Evolutionary conservation across 805 yeast species (phyloP), one percentile per base, ranked within the genome.

Genomic region (Lipomyces sp.): DNA sequence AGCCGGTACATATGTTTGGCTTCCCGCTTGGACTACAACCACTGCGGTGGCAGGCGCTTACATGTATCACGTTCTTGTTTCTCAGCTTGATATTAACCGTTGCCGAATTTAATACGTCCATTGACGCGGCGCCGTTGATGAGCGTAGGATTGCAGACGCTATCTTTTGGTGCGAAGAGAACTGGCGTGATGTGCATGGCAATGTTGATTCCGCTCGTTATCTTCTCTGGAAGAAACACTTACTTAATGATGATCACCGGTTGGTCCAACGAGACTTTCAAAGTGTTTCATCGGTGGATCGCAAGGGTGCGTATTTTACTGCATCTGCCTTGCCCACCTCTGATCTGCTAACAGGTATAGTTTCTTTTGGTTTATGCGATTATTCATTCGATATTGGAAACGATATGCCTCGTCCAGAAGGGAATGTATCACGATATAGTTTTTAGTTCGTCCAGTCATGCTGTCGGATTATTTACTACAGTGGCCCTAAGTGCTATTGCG

Each of bases 161-260:
- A 7, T 6, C 22, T 1, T 52, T 39, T 24, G 39, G 37, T 1
- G 46, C 45, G 8, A 43, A 32, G n/a, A 23, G 57, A 21, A 28
- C 73, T 1, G 73, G 68, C 0, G 47, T 56, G 23, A 39, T 64
- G 29, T 47, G 61, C 1, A 44, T 60, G 32, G 51, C 45, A 24
- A 51, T 52, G 32, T n/a, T 82, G 52, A 88, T 90, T 0, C 65
- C 76, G 3, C 64, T 81, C 21, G 74, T 79, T 52, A 68, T 83
- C 48, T 82, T 86, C 66, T 85, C 88, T 2, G 84, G 84, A 28
- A 71, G 93, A 60, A 86, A 85, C 65, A 85, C 84, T 61, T 79
- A 86, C n/a, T 71, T 86, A 61, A 75, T 77, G 53, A 70, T 70
- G 63, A 47, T 83, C 3, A 76, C 89, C 1, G 87, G 90, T 2